A percentile compares a stretch with the other conserved stretches of the same genome.
Evolutionary conservation across 768 basidiomycete genomes (phyloP).

Genomic region (Lanmaoa rubissima): DNA sequence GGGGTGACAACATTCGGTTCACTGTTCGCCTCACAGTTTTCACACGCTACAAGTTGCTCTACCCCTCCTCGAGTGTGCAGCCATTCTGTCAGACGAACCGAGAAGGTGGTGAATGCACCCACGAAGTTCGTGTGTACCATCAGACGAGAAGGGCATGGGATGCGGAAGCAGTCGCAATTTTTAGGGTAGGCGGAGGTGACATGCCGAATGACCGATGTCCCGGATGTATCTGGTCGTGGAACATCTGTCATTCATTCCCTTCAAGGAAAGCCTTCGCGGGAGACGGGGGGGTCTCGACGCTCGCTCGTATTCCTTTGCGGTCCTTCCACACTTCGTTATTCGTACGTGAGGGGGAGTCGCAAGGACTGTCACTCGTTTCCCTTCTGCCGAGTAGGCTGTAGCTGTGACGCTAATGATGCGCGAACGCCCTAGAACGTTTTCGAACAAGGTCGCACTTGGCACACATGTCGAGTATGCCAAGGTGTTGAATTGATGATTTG

Average conservation of each 20-base stretch:
- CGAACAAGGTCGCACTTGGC: not conserved
- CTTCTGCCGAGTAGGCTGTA: too few species aligned
- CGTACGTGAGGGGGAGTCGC: not conserved
- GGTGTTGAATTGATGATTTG: not conserved
- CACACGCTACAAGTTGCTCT: conserved; percentile 1
- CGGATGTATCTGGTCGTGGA: not conserved
- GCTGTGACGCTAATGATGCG: not conserved
- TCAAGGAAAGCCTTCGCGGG: conserved; percentile 16
- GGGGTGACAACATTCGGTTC: conserved; percentile 1
- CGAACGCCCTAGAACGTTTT: not conserved
- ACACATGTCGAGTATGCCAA: not conserved
- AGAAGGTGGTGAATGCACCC: not conserved
- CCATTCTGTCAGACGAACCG: not conserved
- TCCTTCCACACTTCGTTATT: not conserved
- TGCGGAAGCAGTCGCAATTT: not conserved
- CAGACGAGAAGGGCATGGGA: conserved; percentile 7
- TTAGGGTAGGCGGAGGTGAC: not conserved
- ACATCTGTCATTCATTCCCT: not conserved
- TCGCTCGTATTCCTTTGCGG: not conserved
- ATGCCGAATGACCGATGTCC: not conserved
- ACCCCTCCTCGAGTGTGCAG: not conserved
- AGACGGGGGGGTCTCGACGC: conserved; percentile 2
- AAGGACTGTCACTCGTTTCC: not conserved
- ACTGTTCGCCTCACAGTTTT: not conserved
- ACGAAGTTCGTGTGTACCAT: conserved; percentile 10